Conservation (phyloP, 2,329 filamentous ascomycete genomes). For the Alternaria ventricosa region DNA sequence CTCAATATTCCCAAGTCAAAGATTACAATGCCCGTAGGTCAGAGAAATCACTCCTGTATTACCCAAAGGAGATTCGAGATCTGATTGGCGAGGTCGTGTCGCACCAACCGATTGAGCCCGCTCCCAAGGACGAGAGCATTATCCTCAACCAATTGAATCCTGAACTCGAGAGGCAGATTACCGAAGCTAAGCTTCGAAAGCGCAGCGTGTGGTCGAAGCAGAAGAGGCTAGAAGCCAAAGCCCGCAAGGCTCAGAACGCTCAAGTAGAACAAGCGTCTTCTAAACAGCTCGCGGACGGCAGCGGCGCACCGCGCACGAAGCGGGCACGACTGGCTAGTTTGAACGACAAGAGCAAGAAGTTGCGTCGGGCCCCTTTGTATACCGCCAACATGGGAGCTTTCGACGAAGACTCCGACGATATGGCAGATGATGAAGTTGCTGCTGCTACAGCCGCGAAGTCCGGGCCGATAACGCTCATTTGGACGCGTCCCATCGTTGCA, state of each 20-base stretch:
- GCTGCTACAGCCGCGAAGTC: constrained; percentile 7
- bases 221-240: constrained; percentile 22
- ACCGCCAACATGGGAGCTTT: background rate
- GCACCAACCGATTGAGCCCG: constrained; percentile 22
- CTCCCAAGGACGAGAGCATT: constrained; percentile 39
- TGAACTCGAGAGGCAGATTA: constrained; percentile 26
- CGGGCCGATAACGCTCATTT: constrained; percentile 16
- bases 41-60: constrained; percentile 39
- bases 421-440: constrained; percentile 3
- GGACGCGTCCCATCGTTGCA: constrained; percentile 9
- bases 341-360: constrained; percentile 31
- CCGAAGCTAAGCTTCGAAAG: constrained; percentile 22
- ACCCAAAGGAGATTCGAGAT: constrained; percentile 39
- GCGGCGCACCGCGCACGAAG: constrained; percentile 17
- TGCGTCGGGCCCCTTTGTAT: constrained; percentile 22
- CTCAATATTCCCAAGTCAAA: constrained; percentile 43
- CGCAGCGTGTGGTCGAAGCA: constrained; percentile 22
- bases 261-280: constrained; percentile 22
- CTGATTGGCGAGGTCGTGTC: constrained; percentile 30
- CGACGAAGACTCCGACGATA: constrained; percentile 18
- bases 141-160: constrained; percentile 31
- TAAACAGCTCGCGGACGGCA: constrained; percentile 8
- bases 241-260: constrained; percentile 28
- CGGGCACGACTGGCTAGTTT: constrained; percentile 35
- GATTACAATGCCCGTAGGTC: constrained; percentile 5